Evolutionary conservation across 495 filamentous ascomycete genomes (phyloP), one percentile per base, ranked within the genome.

Genomic region (Cenococcum geophilum): DNA sequence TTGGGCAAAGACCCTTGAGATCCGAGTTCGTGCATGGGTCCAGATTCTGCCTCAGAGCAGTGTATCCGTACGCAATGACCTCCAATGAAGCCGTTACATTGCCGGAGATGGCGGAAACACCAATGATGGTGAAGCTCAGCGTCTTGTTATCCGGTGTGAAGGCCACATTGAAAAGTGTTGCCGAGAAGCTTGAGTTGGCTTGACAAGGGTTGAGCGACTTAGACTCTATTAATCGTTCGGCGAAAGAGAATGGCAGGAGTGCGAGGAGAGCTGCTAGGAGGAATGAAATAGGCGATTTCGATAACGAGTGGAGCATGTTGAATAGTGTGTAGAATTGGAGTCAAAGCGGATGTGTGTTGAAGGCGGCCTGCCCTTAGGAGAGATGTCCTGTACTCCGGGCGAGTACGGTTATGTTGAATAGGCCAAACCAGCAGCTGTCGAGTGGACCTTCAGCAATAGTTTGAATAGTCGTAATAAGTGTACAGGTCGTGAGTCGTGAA

Each of bases 1-100:
- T 98, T 50, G 92, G 92, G 75, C 93, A 98, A 71, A 98, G 79
- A 58, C 92, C 92, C 58, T 77, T 72, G 47, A 96, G 74, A 43
- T 81, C 75, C 49, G 74, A 67, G 62, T 80, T 73, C 1, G 79
- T 72, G 81, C 93, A 98, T 20, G 92, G 93, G 72, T 96, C 74
- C 55, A 97, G 66, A 1, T 76, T 82, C 61, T 83, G 76, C 43
- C 74, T 74, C 55, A 91, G 72, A 55, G 86, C 82, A 16, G 75
- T 75, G 75, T 86, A 89, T 63, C 92, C 92, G 72, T 97, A 97
- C 16, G 89, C 92, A 50, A 84, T 78, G 57, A 96, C 79, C 27
- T 81, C 74, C 58, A 97, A 70, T 42, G 91, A 86, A 53, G 92
- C 91, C 21, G 81, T 79, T 53, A 98, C 89, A 75, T 89, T 86